These are phyloP conservation scores for Neurospora terricola DNA, from an alignment of 495 filamentous ascomycete species.

Conservation along the genomic window DNA sequence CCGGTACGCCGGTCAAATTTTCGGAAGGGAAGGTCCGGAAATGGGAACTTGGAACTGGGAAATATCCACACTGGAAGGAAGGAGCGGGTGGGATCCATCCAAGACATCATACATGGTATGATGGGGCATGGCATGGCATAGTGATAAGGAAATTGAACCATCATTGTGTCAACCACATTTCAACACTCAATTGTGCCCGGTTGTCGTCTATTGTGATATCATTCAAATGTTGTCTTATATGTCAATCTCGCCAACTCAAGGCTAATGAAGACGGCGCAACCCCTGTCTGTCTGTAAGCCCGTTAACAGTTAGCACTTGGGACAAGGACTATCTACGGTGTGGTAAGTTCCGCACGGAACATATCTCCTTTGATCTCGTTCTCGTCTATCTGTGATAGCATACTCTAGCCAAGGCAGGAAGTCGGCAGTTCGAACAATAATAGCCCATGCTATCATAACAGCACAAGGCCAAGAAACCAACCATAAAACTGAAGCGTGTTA, in stretches of 20 bases:
- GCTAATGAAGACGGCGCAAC: neutral
- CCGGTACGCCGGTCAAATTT: neutral
- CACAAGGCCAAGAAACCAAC: neutral
- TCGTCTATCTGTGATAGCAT: neutral
- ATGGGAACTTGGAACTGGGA: neutral
- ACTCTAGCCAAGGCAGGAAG: neutral
- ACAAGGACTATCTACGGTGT: neutral
- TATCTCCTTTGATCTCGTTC: neutral
- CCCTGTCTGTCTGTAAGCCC: neutral
- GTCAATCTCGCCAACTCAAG: neutral
- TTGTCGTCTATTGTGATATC: neutral
- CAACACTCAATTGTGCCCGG: neutral
- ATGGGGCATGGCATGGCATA: neutral
- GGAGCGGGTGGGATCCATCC: neutral
- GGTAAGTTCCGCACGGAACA: neutral
- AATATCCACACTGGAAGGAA: neutral
- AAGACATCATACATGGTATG: neutral
- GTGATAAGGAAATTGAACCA: neutral
- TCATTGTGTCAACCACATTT: neutral
- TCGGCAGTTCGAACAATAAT: neutral
- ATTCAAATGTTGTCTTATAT: neutral
- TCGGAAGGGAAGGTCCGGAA: neutral
- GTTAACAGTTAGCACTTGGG: neutral
- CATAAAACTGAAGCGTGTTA: neutral
- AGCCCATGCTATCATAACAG: neutral